Percentiles rank a stretch among this genome's conserved stretches.
These are phyloP conservation scores for Tuber umbilicatum DNA, from an alignment of 495 filamentous ascomycete species.

Conservation along the genomic window DNA sequence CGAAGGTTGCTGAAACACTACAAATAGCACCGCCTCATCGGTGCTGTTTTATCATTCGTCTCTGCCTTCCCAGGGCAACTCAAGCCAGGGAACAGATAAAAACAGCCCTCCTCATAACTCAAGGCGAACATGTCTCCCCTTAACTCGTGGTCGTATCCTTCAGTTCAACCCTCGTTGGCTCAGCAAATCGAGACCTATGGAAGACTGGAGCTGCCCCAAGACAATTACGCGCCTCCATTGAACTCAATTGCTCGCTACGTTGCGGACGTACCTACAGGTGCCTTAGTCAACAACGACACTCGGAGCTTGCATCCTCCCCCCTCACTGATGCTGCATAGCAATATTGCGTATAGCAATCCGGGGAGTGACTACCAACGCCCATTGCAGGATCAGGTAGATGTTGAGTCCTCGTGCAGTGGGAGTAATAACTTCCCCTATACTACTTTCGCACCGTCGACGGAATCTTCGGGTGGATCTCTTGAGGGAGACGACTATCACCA, in stretches of 20 bases:
- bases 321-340: neutral
- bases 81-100: neutral
- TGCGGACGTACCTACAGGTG: neutral
- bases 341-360: neutral
- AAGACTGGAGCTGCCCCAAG: neutral
- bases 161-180: neutral
- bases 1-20: neutral
- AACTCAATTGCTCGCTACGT: neutral
- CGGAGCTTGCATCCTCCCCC: neutral
- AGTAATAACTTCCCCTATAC: neutral
- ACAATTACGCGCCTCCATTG: neutral
- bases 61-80: neutral
- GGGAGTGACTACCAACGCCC: neutral
- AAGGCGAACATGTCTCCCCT: neutral
- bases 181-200: neutral
- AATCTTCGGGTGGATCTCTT: neutral
- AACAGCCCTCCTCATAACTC: neutral
- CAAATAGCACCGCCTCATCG: slow-evolving; percentile 2
- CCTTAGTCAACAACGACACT: neutral
- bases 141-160: neutral
- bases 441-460: neutral
- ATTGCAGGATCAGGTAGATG: neutral
- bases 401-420: neutral
- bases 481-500: neutral
- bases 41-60: neutral